Base-by-base conservation (phyloP, 2,329 filamentous ascomycete genomes). In the Fusarium sp. region DNA sequence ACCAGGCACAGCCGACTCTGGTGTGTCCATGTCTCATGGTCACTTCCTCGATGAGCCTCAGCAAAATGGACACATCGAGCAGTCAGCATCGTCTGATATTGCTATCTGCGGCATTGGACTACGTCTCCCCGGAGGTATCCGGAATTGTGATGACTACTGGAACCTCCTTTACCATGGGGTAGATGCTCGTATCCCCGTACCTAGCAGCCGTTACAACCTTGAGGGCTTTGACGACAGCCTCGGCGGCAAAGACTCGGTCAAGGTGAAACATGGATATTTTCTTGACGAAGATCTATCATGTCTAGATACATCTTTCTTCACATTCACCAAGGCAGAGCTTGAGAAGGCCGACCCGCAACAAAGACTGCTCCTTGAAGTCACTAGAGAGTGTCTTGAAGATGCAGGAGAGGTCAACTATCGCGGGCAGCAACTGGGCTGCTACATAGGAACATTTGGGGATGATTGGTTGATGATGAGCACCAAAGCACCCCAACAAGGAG, bases 221-320 rank as follows among this genome's bases (percentile, higher is more conserved):
- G 16, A 61, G 2, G 68, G 66, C 1, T 69, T 70, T 13, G 29
- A 65, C 3, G 60, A 42, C 10, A 64, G 22, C 0, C 68, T 70
- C 2, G 56, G 61, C 6, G 66, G 66, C 0, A 69, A 40, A 1
- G 61, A 64, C 9, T 35, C 45, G 0, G 56, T 69, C 6, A 65
- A 47, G 10, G 13, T 11, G 0, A 69, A 8, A 1, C 24, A 70
- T 4, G 67, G 66, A 0, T 69, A 70, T n/a, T 69, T 69, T 7
- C 31, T 70, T 1, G 60, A 70, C 0, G 59, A 37, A 0, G 60
- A 70, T 9, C n/a, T 70, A 1, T 56, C 59, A 2, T 4, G 31
- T 5, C 60, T 70, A 2, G 67, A 70, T 14, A 60, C 67, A 0
- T 69, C 67, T 2, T 69, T 70, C 13, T 70, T 70, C 24, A 35